A percentile compares a stretch with the other conserved stretches of the same genome.
Evolutionary conservation across 345 rosid genomes (phyloP).

Genomic region (Citrus maxima): DNA sequence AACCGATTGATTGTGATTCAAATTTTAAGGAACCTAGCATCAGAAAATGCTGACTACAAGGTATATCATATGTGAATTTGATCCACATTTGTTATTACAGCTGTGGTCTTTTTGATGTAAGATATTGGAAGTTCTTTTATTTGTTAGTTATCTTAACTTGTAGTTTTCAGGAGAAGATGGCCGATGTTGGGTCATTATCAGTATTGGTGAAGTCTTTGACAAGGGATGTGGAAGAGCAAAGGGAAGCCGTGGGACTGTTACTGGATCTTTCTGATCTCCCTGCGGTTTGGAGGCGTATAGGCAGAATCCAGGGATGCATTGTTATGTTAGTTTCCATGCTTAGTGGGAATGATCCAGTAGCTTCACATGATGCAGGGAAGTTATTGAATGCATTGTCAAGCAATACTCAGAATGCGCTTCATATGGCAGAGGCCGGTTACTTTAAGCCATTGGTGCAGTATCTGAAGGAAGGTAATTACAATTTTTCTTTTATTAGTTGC

Average conservation of each 20-base stretch:
- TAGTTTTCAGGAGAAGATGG: conserved; percentile 62
- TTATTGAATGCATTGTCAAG: conserved; percentile 53
- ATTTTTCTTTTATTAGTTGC: not conserved
- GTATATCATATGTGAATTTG: conserved; percentile 23
- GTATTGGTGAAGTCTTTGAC: conserved; percentile 60
- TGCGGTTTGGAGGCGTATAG: conserved; percentile 49
- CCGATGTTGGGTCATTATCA: conserved; percentile 40
- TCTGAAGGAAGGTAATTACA: conserved; percentile 49
- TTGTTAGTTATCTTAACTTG: conserved; percentile 24
- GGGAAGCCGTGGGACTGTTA: conserved; percentile 62
- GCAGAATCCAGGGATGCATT: conserved; percentile 66
- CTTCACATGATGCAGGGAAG: conserved; percentile 51
- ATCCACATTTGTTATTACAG: not conserved
- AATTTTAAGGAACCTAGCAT: conserved; percentile 44
- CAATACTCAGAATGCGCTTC: conserved; percentile 70
- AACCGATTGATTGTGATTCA: conserved; percentile 39
- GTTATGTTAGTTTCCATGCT: conserved; percentile 59
- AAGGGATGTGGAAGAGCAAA: conserved; percentile 46
- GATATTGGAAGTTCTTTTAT: not conserved
- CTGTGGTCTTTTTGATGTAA: not conserved
- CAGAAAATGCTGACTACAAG: conserved; percentile 36
- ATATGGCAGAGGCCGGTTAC: conserved; percentile 80
- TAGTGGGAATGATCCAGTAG: conserved; percentile 46
- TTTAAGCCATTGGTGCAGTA: conserved; percentile 62
- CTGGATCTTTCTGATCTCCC: conserved; percentile 51